Percentiles rank a stretch among this genome's conserved stretches.
Conservation (phyloP, 2,329 filamentous ascomycete genomes). For the Claviceps pusilla region DNA sequence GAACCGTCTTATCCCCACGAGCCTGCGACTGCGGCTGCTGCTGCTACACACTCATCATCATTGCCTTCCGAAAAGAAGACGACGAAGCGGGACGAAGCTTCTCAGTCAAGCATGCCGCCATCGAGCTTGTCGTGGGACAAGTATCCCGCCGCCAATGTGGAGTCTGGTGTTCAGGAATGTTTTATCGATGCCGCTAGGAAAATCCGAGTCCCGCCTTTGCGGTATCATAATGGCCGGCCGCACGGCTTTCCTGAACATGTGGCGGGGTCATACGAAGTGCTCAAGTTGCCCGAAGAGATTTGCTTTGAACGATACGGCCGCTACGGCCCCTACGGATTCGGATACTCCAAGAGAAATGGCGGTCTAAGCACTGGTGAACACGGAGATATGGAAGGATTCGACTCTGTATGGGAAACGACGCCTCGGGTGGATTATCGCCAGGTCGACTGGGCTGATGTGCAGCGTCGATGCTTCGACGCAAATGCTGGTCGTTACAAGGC, state of each 20-base stretch:
- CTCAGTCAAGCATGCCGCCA: not conserved
- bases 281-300: slow-evolving; percentile 67
- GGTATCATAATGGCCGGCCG: slow-evolving; percentile 63
- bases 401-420: slow-evolving; percentile 57
- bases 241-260: slow-evolving; percentile 72
- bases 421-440: slow-evolving; percentile 62
- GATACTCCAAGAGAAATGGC: slow-evolving; percentile 64
- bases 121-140: slow-evolving; percentile 21
- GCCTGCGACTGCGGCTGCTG: slow-evolving; percentile 13
- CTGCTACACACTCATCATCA: slow-evolving; percentile 3
- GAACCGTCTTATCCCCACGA: slow-evolving; percentile 71
- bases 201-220: slow-evolving; percentile 52
- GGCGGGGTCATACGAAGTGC: slow-evolving; percentile 71
- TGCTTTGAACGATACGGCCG: slow-evolving; percentile 89
- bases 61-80: slow-evolving; percentile 6
- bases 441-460: slow-evolving; percentile 65
- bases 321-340: slow-evolving; percentile 77
- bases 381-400: slow-evolving; percentile 67
- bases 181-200: slow-evolving; percentile 57
- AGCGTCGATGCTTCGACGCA: slow-evolving; percentile 54
- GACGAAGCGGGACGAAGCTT: slow-evolving; percentile 8
- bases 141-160: slow-evolving; percentile 24
- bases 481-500: slow-evolving; percentile 57
- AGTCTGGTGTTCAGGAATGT: slow-evolving; percentile 50
- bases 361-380: slow-evolving; percentile 76